Base-by-base conservation (phyloP, 495 filamentous ascomycete genomes). In the Podospora pseudopauciseta region DNA sequence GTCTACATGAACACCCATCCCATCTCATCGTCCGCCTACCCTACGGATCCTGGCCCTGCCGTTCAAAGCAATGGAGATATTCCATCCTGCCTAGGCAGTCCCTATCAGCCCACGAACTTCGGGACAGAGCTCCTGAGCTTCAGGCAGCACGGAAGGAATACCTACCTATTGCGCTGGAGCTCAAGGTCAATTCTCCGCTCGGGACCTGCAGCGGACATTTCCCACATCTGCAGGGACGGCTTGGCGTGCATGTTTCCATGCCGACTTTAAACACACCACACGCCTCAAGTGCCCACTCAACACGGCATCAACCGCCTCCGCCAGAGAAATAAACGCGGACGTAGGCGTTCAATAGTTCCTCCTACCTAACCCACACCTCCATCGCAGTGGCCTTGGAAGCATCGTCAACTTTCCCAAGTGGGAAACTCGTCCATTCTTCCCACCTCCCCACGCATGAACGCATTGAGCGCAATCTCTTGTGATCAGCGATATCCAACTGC, bases 401-500 rank as follows among this genome's bases (percentile, higher is more conserved):
- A 20, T 55, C 16, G 55, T n/a, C 27, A 60, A 20, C 49, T 32
- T 28, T 32, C 26, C 59, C 53, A 59, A 53, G 16, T n/a, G 0
- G 61, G 30, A 28, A 61, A 30, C 23, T 61, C 30, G 34, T 23
- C 30, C 18, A 63, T 6, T 4, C 34, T 0, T 32, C 61, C 11
- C 15, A 49, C 30, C 34, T 39, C 53, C 44, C 61, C 57, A 67
- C 63, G 76, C 76, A 78, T 78, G 60, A 76, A 78, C 68, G 76
- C 76, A 78, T 78, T 74, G 62, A 70, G 44, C 34, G 62, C 65
- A 78, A 77, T 77, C 70, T 78, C 73, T 70, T 61, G 66, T 49
- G 63, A 71, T 67, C 71, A 60, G 53, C 65, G 34, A 58, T 68
- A 65, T 18, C 39, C 67, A 65, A 66, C 57, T 60, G 72, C 71